phyloP scores from a whole-genome alignment of 2,329 filamentous ascomycete species.

The Eurotiales sp. region DNA sequence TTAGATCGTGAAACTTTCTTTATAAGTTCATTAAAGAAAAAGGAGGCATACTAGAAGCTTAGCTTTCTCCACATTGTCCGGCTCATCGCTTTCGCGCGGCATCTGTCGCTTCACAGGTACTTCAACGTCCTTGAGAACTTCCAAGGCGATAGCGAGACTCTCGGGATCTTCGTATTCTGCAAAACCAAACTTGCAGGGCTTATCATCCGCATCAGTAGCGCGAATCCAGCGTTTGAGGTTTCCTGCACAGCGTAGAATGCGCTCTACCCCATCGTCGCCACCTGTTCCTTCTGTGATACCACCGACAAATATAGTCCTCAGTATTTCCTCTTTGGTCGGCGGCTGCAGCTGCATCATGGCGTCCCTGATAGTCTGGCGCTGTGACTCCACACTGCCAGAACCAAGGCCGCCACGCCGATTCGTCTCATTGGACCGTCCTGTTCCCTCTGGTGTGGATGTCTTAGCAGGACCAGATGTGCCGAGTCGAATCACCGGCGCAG shows the following conservation, averaged over 20 bases:
- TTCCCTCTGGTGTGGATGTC: constrained; percentile 44
- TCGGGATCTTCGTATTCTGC: constrained; percentile 92
- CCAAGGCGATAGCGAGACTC: constrained; percentile 78
- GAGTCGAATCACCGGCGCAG: constrained; percentile 89
- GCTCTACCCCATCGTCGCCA: constrained; percentile 74
- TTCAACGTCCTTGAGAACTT: constrained; percentile 76
- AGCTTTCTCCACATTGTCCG: constrained; percentile 61
- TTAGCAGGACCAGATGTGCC: constrained; percentile 71
- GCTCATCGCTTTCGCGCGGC: constrained; percentile 42
- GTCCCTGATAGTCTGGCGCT: constrained; percentile 64
- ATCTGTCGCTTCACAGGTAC: constrained; percentile 74
- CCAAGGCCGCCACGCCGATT: constrained; percentile 57
- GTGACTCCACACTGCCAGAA: constrained; percentile 61
- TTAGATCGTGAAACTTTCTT: background rate
- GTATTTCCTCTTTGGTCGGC: constrained; percentile 83
- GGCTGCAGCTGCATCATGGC: constrained; percentile 69
- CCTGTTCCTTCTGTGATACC: constrained; percentile 76
- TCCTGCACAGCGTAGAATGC: constrained; percentile 72
- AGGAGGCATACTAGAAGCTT: constrained; percentile 57
- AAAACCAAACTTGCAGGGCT: constrained; percentile 86
- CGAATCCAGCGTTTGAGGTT: constrained; percentile 81
- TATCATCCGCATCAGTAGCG: constrained; percentile 71
- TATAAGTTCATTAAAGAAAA: background rate
- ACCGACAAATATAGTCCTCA: constrained; percentile 85
- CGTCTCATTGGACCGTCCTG: constrained; percentile 44